These are phyloP conservation scores for Physcomitrellopsis africana DNA, from an alignment of 225 moss, liverwort and hornwort species.

Conservation along the genomic window DNA sequence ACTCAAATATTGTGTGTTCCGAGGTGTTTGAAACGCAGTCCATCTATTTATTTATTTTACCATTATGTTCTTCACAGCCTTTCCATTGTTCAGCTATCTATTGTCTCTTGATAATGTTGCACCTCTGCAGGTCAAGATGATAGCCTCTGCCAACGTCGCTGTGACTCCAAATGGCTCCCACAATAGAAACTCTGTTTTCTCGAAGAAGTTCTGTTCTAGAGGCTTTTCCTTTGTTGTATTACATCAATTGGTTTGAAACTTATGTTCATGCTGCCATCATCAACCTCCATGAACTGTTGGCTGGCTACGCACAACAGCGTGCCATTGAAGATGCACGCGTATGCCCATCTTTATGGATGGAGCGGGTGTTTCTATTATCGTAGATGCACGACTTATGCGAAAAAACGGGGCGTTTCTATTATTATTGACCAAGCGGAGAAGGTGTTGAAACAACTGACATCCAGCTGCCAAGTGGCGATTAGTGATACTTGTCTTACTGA, in stretches of 20 bases:
- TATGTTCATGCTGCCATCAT: constrained; percentile 82
- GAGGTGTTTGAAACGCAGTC: constrained; percentile 4
- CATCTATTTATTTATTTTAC: background rate
- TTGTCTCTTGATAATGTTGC: constrained; percentile 9
- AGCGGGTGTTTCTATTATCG: constrained; percentile 71
- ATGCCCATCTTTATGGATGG: constrained; percentile 82
- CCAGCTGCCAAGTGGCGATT: constrained; percentile 70
- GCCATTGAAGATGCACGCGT: constrained; percentile 79
- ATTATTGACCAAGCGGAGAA: constrained; percentile 69
- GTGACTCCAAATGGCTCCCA: constrained; percentile 93
- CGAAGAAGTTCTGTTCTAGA: constrained; percentile 76
- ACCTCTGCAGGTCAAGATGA: constrained; percentile 59
- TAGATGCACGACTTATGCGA: constrained; percentile 91
- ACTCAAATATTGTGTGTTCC: background rate
- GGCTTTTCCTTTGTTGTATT: constrained; percentile 82
- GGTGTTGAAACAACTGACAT: constrained; percentile 69
- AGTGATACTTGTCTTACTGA: constrained; percentile 55
- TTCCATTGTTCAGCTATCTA: constrained; percentile 22
- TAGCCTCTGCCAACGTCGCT: constrained; percentile 73
- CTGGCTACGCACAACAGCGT: constrained; percentile 73
- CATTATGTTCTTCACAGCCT: background rate
- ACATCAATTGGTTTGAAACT: constrained; percentile 91
- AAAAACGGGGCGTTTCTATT: constrained; percentile 67
- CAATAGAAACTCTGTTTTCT: constrained; percentile 89
- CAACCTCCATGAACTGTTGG: constrained; percentile 87